Evolutionary conservation across 306 rosid species (phyloP).

Genomic region (Trifolium pratense): DNA sequence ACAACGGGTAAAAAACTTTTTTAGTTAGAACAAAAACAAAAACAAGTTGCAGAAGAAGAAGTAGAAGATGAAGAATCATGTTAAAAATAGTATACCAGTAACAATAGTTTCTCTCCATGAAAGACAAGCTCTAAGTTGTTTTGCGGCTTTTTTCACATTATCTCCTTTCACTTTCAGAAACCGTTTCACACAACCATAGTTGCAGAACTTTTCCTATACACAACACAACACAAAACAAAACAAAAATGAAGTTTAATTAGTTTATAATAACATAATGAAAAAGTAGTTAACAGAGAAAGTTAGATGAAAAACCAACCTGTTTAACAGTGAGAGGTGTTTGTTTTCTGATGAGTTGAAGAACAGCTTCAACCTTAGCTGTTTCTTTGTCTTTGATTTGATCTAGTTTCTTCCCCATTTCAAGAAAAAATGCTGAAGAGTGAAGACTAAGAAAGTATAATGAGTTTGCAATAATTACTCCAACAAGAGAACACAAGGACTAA

Average conservation of each 20-base stretch:
- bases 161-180: conserved; percentile 85
- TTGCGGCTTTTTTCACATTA: conserved; percentile 86
- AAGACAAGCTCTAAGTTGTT: conserved; percentile 87
- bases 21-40: neutral
- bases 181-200: conserved; percentile 77
- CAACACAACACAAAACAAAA: neutral
- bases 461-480: conserved; percentile 45
- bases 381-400: conserved; percentile 49
- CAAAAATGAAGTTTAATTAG: neutral
- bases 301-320: conserved; percentile 72
- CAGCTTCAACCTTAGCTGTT: conserved; percentile 68
- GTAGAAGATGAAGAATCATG: conserved; percentile 6
- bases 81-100: conserved; percentile 56
- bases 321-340: conserved; percentile 79
- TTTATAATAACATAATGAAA: neutral
- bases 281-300: neutral
- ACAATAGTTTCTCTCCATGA: conserved; percentile 91
- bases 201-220: conserved; percentile 89
- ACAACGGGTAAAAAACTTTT: conserved; percentile 37
- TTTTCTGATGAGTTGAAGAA: conserved; percentile 74
- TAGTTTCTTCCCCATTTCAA: conserved; percentile 84
- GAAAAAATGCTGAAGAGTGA: conserved; percentile 17
- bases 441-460: conserved; percentile 21
- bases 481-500: conserved; percentile 46
- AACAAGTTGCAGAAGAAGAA: neutral